These are phyloP conservation scores for Acanthamoeba sp. DNA, from an alignment of 208 protist species.

Conservation along the genomic window DNA sequence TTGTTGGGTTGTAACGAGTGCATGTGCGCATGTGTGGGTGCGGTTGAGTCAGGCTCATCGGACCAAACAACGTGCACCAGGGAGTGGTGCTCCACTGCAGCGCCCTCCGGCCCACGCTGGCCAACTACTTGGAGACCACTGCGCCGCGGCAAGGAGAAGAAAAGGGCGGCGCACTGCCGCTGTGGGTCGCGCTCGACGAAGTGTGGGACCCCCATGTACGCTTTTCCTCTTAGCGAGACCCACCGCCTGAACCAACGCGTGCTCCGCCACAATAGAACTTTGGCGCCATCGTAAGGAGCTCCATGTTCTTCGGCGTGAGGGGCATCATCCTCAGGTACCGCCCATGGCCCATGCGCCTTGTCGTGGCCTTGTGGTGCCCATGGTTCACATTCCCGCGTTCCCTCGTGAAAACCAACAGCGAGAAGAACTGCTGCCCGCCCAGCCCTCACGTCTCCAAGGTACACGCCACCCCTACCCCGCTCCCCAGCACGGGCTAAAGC, in stretches of 20 bases:
- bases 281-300: conserved; percentile 4
- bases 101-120: not conserved
- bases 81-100: conserved; percentile 2
- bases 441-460: conserved; percentile 37
- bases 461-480: no score
- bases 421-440: conserved; percentile 33
- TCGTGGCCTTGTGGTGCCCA: no score
- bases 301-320: conserved; percentile 16
- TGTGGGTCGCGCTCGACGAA: conserved; percentile 47
- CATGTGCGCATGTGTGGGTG: not conserved
- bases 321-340: conserved; percentile 34
- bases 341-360: no score
- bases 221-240: not conserved
- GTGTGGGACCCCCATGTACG: conserved; percentile 57
- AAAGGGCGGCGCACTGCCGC: not conserved
- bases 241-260: not conserved
- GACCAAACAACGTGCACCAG: conserved; percentile 52
- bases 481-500: no score
- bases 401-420: not conserved
- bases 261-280: not conserved
- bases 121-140: not conserved
- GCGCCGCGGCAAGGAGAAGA: not conserved
- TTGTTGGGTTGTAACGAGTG: no score
- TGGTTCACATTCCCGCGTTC: not conserved
- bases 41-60: not conserved